Evolutionary conservation across 2,329 filamentous ascomycete genomes (phyloP), one percentile per base, ranked within the genome.

Genomic region (Orbilia blumenaviensis): DNA sequence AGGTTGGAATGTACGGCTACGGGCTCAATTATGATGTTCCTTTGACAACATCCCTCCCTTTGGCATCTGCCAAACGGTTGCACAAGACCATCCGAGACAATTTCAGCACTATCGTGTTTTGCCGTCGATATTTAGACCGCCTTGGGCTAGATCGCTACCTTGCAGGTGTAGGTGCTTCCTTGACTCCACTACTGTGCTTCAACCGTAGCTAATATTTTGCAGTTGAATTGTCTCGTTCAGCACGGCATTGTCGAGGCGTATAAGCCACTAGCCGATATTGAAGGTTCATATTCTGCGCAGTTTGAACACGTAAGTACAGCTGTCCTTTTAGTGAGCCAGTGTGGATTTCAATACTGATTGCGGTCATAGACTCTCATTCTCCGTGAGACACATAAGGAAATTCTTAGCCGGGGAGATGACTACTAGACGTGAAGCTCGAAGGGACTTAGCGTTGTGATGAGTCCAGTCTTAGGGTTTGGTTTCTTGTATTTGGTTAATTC

Each of bases 111-210:
- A 84, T 97, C 79, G 93, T 93, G 1, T 97, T 93, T 84, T 97
- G 93, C 83, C 88, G 94, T 78, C 89, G 94, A 79, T 97, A 97
- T 82, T 86, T 97, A 77, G 94, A 97, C 83, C 90, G 94, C 67
- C 84, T 97, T n/a, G 94, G 94, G 25, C 91, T 96, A 83, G 93
- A 97, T 77, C 97, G 97, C 84, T 97, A 97, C 82, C 87, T 97
- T 41, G 86, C 97, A 8, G 94, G 94, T 9, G 69, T 74, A 18
- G 56, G 69, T 73, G 16, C 23, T 42, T n/a, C n/a, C 18, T 8
- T 8, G n/a, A n/a, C n/a, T n/a, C n/a, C 18, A 10, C 23, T 14
- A 9, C 10, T 85, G 97, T 83, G 94, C 90, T 81, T 86, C 97
- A 46, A 92, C 97, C 52, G 87, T 89, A 48, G 89, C 86, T 75